Conservation (phyloP, 305 asterid species). For the Solanum hybrid region DNA sequence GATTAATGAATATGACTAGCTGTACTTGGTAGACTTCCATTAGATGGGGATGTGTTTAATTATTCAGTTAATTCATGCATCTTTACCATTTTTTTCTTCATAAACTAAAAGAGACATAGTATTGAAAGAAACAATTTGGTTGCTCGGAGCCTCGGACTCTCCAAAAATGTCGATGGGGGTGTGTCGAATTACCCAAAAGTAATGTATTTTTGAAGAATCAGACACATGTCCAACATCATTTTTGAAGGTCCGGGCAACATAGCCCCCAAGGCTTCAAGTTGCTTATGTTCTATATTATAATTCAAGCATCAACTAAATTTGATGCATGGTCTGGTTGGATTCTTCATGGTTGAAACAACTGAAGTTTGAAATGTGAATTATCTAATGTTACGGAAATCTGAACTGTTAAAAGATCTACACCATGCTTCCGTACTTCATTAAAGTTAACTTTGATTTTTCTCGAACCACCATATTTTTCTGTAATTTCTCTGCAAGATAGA, state of each 20-base stretch:
- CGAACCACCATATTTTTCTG: not conserved
- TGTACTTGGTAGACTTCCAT: not conserved
- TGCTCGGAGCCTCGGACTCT: not conserved
- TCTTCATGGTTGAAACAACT: not conserved
- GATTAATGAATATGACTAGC: not conserved
- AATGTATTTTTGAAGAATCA: not conserved
- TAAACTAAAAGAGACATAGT: not conserved
- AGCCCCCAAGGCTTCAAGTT: not conserved
- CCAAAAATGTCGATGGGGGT: not conserved
- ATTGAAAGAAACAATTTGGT: not conserved
- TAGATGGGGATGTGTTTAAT: not conserved
- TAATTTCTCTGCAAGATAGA: not conserved
- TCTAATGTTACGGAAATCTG: not conserved
- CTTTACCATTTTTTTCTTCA: not conserved
- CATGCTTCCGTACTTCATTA: not conserved
- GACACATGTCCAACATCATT: not conserved
- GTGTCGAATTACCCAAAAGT: not conserved
- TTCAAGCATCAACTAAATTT: not conserved
- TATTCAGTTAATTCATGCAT: not conserved
- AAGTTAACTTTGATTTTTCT: not conserved
- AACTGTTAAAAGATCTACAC: not conserved
- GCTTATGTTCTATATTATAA: not conserved
- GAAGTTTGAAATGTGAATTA: not conserved
- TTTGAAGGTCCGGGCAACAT: not conserved
- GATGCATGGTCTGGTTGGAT: not conserved